phyloP scores from a whole-genome alignment of 2,329 filamentous ascomycete genomes.

The Proliferodiscus dingleyae region DNA sequence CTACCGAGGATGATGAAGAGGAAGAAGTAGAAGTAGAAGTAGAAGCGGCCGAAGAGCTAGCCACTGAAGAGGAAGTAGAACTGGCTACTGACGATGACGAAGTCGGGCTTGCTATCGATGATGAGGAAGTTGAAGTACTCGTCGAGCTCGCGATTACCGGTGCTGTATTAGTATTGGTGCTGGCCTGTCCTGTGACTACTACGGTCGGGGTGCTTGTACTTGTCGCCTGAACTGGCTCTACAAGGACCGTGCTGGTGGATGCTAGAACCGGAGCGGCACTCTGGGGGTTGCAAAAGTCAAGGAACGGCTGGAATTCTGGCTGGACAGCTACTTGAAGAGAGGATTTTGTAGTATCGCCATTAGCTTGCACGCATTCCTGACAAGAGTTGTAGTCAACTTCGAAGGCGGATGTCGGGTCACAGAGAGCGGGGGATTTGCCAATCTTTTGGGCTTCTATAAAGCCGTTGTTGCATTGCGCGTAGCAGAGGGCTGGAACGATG shows the following conservation, averaged over 20 bases:
- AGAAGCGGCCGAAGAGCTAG: no score
- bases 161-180: slow-evolving; percentile 5
- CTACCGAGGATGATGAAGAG: no score
- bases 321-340: slow-evolving; percentile 16
- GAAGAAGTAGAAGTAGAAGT: no score
- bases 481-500: slow-evolving; percentile 46
- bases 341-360: slow-evolving; percentile 11
- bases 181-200: slow-evolving; percentile 8
- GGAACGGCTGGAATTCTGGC: slow-evolving; percentile 23
- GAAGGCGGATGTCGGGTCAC: slow-evolving; percentile 41
- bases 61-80: no score
- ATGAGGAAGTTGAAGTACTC: background rate
- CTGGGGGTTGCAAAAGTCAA: slow-evolving; percentile 23
- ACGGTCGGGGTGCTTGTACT: slow-evolving; percentile 8
- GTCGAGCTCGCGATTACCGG: background rate
- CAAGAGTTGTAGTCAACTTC: slow-evolving; percentile 35
- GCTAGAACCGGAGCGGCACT: slow-evolving; percentile 3
- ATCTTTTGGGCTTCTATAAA: slow-evolving; percentile 40
- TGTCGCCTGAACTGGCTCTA: no score
- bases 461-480: slow-evolving; percentile 46
- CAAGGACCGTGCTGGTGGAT: slow-evolving; percentile 9
- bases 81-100: background rate
- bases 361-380: slow-evolving; percentile 18
- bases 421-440: slow-evolving; percentile 47
- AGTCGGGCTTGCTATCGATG: background rate